Percentiles rank a stretch among this genome's conserved stretches.
These are phyloP conservation scores for Candida oleophila DNA, from an alignment of 805 yeast genomes.

Conservation along the genomic window DNA sequence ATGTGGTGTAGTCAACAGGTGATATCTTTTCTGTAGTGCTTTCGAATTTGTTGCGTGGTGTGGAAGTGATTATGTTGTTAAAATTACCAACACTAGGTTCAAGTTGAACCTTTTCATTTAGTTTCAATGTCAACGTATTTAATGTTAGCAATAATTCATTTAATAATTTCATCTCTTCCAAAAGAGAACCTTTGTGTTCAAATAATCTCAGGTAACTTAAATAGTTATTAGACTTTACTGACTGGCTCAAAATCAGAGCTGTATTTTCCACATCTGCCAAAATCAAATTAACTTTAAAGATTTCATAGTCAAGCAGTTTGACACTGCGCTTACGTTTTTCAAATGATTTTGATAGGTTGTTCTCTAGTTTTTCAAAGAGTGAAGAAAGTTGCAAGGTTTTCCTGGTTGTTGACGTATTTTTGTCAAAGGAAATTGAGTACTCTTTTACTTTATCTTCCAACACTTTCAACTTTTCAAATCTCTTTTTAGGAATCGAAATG, in stretches of 20 bases:
- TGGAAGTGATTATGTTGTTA: background rate
- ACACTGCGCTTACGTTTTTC: conserved; percentile 12
- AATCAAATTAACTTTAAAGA: conserved; percentile 7
- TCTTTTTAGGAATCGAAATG: background rate
- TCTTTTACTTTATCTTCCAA: conserved; percentile 10
- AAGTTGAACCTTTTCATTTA: background rate
- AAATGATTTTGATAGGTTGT: conserved; percentile 4
- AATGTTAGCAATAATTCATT: conserved; percentile 12
- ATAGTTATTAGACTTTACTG: background rate
- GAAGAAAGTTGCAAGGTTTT: conserved; percentile 3
- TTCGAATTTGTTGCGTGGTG: background rate
- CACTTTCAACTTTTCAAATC: conserved; percentile 1
- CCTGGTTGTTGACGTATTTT: conserved; percentile 1
- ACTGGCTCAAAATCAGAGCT: background rate
- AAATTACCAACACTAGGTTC: background rate
- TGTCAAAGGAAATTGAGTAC: conserved; percentile 8
- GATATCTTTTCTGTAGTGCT: background rate
- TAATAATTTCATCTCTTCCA: conserved; percentile 13
- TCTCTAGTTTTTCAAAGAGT: conserved; percentile 11
- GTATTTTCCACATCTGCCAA: conserved; percentile 1
- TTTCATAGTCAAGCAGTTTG: conserved; percentile 10
- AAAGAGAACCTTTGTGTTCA: conserved; percentile 11
- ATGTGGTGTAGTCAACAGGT: background rate
- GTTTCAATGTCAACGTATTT: conserved; percentile 5
- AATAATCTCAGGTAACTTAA: conserved; percentile 7